A percentile compares a stretch with the other conserved stretches of the same genome.
These are phyloP conservation scores for Plantago coronopus DNA, from an alignment of 305 asterid species.

Conservation along the genomic window DNA sequence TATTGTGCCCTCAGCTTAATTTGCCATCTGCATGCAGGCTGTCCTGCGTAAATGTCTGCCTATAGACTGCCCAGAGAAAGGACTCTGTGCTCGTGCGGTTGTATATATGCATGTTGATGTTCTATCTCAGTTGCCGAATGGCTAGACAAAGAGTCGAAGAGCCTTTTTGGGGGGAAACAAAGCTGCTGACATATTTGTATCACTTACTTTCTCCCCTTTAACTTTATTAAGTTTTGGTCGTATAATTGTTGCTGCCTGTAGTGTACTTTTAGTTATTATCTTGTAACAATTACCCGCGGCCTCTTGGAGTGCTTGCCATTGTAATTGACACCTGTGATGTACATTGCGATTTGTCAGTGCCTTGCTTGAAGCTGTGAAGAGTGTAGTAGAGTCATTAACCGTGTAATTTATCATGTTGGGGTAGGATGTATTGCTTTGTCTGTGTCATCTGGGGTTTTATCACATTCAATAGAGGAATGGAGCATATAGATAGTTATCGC, in stretches of 20 bases:
- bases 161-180: no score
- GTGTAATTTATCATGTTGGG: background rate
- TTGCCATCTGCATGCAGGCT: background rate
- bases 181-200: conserved; percentile 1
- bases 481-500: no score
- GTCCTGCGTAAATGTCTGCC: background rate
- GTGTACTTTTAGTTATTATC: conserved; percentile 4
- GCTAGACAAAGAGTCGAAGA: background rate
- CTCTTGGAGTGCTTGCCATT: conserved; percentile 7
- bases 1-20: background rate
- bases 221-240: background rate
- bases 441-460: background rate
- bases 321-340: conserved; percentile 9
- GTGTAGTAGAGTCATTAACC: conserved; percentile 9
- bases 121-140: conserved; percentile 9
- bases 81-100: background rate
- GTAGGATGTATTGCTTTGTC: background rate
- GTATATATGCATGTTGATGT: conserved; percentile 7
- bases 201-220: background rate
- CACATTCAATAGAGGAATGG: no score
- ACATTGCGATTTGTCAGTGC: conserved; percentile 3
- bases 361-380: conserved; percentile 3
- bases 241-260: background rate
- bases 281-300: background rate
- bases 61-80: background rate